phyloP scores from a whole-genome alignment of 345 rosid genomes.

The Eucalyptus grandis region DNA sequence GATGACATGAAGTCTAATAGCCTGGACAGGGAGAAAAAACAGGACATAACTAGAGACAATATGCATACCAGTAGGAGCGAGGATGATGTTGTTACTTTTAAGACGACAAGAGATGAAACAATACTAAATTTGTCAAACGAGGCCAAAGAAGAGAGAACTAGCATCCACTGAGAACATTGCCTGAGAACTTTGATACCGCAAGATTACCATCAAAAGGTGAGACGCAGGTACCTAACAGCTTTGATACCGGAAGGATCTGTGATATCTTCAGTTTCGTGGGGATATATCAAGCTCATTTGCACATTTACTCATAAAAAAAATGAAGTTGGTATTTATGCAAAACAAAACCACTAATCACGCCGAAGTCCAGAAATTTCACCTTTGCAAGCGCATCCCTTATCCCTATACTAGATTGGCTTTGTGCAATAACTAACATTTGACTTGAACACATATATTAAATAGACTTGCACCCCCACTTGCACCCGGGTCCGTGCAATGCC shows the following conservation, averaged over 20 bases:
- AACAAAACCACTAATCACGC: not conserved
- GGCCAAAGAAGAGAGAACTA: not conserved
- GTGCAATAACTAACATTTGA: slow-evolving; percentile 36
- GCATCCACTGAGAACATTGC: slow-evolving; percentile 4
- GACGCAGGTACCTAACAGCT: slow-evolving; percentile 61
- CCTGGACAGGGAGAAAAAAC: not conserved
- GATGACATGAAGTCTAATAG: not conserved
- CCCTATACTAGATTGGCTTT: slow-evolving; percentile 38
- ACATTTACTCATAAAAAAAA: not conserved
- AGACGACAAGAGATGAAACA: slow-evolving; percentile 21
- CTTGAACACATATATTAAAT: slow-evolving; percentile 50
- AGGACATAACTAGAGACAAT: not conserved
- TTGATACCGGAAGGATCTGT: slow-evolving; percentile 32
- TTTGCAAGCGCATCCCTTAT: slow-evolving; percentile 51
- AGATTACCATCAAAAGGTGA: slow-evolving; percentile 43
- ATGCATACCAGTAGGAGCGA: slow-evolving; percentile 49
- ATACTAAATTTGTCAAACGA: not conserved
- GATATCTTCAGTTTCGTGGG: slow-evolving; percentile 58
- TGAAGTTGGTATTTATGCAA: not conserved
- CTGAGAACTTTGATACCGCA: slow-evolving; percentile 55
- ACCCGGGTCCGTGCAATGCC: slow-evolving; percentile 18
- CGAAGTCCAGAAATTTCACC: slow-evolving; percentile 26
- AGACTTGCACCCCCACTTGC: slow-evolving; percentile 58
- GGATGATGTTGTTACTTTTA: slow-evolving; percentile 59
- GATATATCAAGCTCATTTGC: slow-evolving; percentile 53